These are phyloP conservation scores for Xylariales sp. DNA, from an alignment of 2,329 filamentous ascomycete genomes.

Conservation along the genomic window DNA sequence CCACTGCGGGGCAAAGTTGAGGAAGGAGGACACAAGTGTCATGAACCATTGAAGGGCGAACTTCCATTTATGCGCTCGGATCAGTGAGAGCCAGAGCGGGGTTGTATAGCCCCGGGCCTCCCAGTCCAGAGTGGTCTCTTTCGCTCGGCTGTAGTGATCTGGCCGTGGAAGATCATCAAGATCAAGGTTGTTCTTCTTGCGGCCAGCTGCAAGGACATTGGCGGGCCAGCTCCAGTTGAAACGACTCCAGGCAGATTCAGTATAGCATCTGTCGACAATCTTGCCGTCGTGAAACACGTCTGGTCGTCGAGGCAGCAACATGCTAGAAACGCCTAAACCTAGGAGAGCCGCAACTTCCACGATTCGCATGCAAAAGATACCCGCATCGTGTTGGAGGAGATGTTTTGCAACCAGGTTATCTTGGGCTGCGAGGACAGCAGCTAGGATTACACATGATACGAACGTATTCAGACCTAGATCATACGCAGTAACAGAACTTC, in stretches of 20 bases:
- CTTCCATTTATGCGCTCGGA: conserved; percentile 50
- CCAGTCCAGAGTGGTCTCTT: conserved; percentile 47
- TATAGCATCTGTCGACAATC: conserved; percentile 60
- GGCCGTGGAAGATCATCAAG: conserved; percentile 59
- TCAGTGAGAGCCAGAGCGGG: conserved; percentile 57
- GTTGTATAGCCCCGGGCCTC: conserved; percentile 38
- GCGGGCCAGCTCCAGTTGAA: conserved; percentile 64
- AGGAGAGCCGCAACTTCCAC: conserved; percentile 41
- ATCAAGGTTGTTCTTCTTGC: conserved; percentile 55
- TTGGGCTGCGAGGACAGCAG: conserved; percentile 39
- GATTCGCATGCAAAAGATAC: conserved; percentile 40
- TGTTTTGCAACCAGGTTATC: conserved; percentile 32
- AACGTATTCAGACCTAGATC: conserved; percentile 48
- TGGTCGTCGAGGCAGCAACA: conserved; percentile 63
- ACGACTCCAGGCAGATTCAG: conserved; percentile 54
- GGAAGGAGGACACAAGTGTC: conserved; percentile 46
- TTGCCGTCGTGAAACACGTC: conserved; percentile 57
- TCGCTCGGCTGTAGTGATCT: conserved; percentile 48
- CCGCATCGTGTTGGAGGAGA: conserved; percentile 24
- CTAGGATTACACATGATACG: conserved; percentile 40
- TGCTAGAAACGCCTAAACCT: conserved; percentile 40
- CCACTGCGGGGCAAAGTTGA: conserved; percentile 69
- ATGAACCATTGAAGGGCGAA: conserved; percentile 57
- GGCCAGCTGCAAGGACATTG: conserved; percentile 49
- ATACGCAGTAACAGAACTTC: conserved; percentile 48